Evolutionary conservation across 1,139 yeast species (phyloP).

Genomic region (Pneumocystis carinii): DNA sequence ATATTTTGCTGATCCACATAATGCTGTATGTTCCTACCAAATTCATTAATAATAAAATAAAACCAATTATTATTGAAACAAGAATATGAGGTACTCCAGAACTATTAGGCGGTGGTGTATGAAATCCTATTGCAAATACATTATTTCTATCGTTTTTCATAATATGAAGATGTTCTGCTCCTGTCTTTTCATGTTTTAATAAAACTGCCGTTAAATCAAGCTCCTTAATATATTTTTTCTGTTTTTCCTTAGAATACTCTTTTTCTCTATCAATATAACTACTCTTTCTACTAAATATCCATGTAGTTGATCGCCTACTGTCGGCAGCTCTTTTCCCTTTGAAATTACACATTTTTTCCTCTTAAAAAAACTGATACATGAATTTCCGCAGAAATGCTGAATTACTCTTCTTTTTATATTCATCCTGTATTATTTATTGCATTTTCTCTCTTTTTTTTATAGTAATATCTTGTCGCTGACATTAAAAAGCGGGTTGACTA

Average conservation of each 20-base stretch:
- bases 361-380: neutral
- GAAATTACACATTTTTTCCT: neutral
- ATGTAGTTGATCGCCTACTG: neutral
- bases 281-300: conserved; percentile 1
- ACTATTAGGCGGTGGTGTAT: conserved; percentile 83
- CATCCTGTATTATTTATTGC: neutral
- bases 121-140: conserved; percentile 79
- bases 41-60: neutral
- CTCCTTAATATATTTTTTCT: conserved; percentile 63
- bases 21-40: conserved; percentile 55
- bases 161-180: conserved; percentile 71
- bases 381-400: neutral
- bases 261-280: neutral
- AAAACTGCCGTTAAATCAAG: conserved; percentile 67
- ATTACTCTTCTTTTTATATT: neutral
- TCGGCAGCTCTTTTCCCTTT: neutral
- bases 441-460: neutral
- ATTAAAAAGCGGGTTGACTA: no score
- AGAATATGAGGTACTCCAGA: conserved; percentile 94
- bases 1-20: conserved; percentile 79
- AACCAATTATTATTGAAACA: conserved; percentile 22
- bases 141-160: conserved; percentile 70
- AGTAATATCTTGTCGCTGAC: neutral
- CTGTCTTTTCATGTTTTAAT: conserved; percentile 50
- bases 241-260: neutral